Conservation (phyloP, 2,329 filamentous ascomycete species). For the Fusarium humuli region DNA sequence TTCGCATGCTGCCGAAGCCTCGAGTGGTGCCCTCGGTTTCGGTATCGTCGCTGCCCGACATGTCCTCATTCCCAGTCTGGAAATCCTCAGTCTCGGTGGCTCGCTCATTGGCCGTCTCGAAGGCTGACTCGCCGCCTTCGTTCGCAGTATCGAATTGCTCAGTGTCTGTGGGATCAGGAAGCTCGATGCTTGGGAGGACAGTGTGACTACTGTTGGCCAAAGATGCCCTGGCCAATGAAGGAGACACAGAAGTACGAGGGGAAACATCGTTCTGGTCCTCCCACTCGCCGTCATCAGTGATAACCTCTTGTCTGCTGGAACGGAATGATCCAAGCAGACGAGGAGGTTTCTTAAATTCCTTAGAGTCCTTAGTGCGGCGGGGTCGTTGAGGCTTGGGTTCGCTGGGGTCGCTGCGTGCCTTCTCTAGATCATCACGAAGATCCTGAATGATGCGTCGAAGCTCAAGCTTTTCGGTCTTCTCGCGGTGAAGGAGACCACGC, state of each 20-base stretch:
- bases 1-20: slow-evolving; percentile 57
- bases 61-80: slow-evolving; percentile 88
- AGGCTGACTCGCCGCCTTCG: slow-evolving; percentile 75
- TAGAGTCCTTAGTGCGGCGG: slow-evolving; percentile 72
- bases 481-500: slow-evolving; percentile 92
- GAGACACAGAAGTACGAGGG: slow-evolving; percentile 42
- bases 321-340: slow-evolving; percentile 82
- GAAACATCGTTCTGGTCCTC: slow-evolving; percentile 75
- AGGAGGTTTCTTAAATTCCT: slow-evolving; percentile 82
- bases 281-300: slow-evolving; percentile 86
- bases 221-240: slow-evolving; percentile 32
- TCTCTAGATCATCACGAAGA: slow-evolving; percentile 88
- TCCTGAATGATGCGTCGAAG: slow-evolving; percentile 95
- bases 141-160: slow-evolving; percentile 86
- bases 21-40: slow-evolving; percentile 79
- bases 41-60: slow-evolving; percentile 84
- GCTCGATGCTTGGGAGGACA: slow-evolving; percentile 26
- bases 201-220: slow-evolving; percentile 37
- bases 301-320: slow-evolving; percentile 79
- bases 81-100: slow-evolving; percentile 93
- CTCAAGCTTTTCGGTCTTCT: slow-evolving; percentile 98
- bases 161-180: slow-evolving; percentile 57
- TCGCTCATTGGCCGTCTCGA: slow-evolving; percentile 80
- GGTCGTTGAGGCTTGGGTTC: slow-evolving; percentile 64
- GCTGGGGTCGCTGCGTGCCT: slow-evolving; percentile 68